These are phyloP conservation scores for Pseudopithomyces chartarum DNA, from an alignment of 2,329 filamentous ascomycete species.

Conservation along the genomic window DNA sequence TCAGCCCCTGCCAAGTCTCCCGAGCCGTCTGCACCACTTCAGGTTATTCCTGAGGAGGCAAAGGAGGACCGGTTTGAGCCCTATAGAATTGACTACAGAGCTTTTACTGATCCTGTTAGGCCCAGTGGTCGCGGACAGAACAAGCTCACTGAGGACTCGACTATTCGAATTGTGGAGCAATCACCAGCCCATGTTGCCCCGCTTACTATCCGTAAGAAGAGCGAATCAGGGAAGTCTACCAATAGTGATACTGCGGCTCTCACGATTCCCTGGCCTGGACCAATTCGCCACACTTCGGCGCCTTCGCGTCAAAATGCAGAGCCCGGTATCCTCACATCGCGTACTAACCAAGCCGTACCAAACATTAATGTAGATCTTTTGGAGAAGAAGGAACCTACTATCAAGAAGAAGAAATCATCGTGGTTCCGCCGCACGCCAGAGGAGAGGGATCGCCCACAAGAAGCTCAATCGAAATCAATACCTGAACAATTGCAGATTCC, in stretches of 20 bases:
- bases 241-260: constrained; percentile 17
- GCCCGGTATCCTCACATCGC: constrained; percentile 24
- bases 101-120: constrained; percentile 50
- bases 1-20: constrained; percentile 51
- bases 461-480: constrained; percentile 34
- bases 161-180: constrained; percentile 62
- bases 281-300: constrained; percentile 16
- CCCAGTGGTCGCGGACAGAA: constrained; percentile 26
- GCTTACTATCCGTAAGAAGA: constrained; percentile 60
- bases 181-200: constrained; percentile 58
- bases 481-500: constrained; percentile 36
- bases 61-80: constrained; percentile 40
- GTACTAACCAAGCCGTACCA: constrained; percentile 11
- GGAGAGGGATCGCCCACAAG: constrained; percentile 39
- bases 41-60: constrained; percentile 59
- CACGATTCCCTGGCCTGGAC: constrained; percentile 22
- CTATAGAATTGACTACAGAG: constrained; percentile 41
- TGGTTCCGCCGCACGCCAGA: constrained; percentile 51
- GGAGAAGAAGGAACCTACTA: constrained; percentile 30
- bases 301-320: constrained; percentile 27
- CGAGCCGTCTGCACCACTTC: constrained; percentile 45
- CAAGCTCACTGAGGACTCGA: constrained; percentile 44
- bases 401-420: constrained; percentile 52
- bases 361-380: constrained; percentile 7
- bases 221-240: constrained; percentile 38